Evolutionary conservation across 192 early-diverging fungal species (phyloP).

Genomic region (Backusella tuberculispora): DNA sequence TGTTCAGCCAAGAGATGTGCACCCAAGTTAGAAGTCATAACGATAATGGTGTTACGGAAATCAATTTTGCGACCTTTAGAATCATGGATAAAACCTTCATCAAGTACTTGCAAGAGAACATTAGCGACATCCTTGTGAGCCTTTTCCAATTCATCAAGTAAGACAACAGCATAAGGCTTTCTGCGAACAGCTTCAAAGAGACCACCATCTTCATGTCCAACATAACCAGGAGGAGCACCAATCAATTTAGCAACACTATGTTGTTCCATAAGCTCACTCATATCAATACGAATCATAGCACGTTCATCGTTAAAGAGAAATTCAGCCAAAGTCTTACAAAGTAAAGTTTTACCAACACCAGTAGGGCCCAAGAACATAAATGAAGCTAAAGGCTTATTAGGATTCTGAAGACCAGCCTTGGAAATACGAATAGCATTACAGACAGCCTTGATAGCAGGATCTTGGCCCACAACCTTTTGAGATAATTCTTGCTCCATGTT

Average conservation of each 20-base stretch:
- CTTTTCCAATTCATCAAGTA: conserved; percentile 86
- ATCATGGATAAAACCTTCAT: conserved; percentile 81
- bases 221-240: conserved; percentile 80
- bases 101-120: conserved; percentile 90
- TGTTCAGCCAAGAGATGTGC: conserved; percentile 67
- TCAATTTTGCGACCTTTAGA: conserved; percentile 76
- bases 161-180: conserved; percentile 77
- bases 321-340: conserved; percentile 76
- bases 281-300: conserved; percentile 77
- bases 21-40: conserved; percentile 83
- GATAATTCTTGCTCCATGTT: conserved; percentile 75
- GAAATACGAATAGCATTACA: conserved; percentile 77
- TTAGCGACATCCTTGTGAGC: conserved; percentile 90
- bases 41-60: conserved; percentile 82
- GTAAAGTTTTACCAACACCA: conserved; percentile 83
- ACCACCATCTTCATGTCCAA: conserved; percentile 80
- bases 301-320: conserved; percentile 78
- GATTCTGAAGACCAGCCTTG: conserved; percentile 76
- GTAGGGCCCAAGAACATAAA: conserved; percentile 87
- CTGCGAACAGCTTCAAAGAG: conserved; percentile 79
- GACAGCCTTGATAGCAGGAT: conserved; percentile 67
- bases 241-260: conserved; percentile 67
- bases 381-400: conserved; percentile 71
- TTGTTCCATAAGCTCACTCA: conserved; percentile 76
- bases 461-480: conserved; percentile 85